Percentiles rank a stretch among this genome's conserved stretches.
These are phyloP conservation scores for Trametes coccinea DNA, from an alignment of 768 basidiomycete species.

Conservation along the genomic window DNA sequence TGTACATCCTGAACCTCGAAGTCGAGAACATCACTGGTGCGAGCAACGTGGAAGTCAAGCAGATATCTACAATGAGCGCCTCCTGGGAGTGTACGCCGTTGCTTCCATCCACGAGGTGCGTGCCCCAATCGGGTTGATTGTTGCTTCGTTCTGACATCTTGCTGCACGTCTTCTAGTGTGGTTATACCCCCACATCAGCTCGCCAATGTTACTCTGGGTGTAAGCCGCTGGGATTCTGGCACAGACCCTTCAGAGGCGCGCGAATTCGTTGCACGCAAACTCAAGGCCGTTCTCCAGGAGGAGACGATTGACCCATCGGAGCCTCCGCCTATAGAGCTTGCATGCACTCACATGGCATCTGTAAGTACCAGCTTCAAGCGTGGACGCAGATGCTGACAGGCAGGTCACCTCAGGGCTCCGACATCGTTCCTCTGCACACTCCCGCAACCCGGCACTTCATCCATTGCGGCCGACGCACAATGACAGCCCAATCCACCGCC, in stretches of 20 bases:
- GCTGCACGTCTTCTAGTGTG: slow-evolving; percentile 34
- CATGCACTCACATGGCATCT: slow-evolving; percentile 46
- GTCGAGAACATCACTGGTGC: slow-evolving; percentile 52
- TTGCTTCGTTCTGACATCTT: background rate
- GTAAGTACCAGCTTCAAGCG: slow-evolving; percentile 36
- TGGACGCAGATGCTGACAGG: background rate
- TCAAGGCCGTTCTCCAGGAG: slow-evolving; percentile 54
- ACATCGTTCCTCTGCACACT: slow-evolving; percentile 23
- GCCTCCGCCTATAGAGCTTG: slow-evolving; percentile 58
- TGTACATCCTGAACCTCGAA: slow-evolving; percentile 57
- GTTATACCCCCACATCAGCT: slow-evolving; percentile 49
- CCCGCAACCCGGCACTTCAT: slow-evolving; percentile 47
- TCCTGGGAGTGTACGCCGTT: slow-evolving; percentile 58
- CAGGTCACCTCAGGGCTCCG: slow-evolving; percentile 8
- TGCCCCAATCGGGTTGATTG: slow-evolving; percentile 8
- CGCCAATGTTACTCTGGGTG: slow-evolving; percentile 45
- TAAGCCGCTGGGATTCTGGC: slow-evolving; percentile 39
- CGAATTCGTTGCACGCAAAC: slow-evolving; percentile 52
- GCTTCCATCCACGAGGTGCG: slow-evolving; percentile 46
- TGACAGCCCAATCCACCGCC: slow-evolving; percentile 37
- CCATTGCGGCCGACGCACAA: slow-evolving; percentile 49
- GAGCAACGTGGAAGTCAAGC: slow-evolving; percentile 47
- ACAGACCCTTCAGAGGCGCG: slow-evolving; percentile 43
- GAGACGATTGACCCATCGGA: slow-evolving; percentile 35
- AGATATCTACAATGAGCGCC: slow-evolving; percentile 67